Conservation (phyloP, 208 protist genomes). For the Crithidia expoeki region DNA sequence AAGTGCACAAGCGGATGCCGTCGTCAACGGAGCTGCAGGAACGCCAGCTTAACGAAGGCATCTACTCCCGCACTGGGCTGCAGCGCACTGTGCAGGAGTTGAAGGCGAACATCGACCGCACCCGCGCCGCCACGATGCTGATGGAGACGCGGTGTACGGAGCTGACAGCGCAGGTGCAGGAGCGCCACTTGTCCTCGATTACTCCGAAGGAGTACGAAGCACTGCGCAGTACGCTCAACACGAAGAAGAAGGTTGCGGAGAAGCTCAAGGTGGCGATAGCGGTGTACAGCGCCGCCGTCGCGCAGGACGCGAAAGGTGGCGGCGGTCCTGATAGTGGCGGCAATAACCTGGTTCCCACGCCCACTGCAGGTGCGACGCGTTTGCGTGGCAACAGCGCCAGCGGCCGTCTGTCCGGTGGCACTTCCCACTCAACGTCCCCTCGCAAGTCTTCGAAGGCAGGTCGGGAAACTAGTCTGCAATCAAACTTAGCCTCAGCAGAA, state of each 20-base stretch:
- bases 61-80: slow-evolving; percentile 62
- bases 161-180: slow-evolving; percentile 46
- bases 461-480: neutral
- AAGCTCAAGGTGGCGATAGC: slow-evolving; percentile 40
- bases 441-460: neutral
- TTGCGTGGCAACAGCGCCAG: neutral
- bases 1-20: slow-evolving; percentile 47
- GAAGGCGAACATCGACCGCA: slow-evolving; percentile 36
- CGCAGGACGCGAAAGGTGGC: slow-evolving; percentile 2
- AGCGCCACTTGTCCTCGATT: slow-evolving; percentile 34
- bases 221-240: slow-evolving; percentile 35
- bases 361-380: neutral
- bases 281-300: slow-evolving; percentile 52
- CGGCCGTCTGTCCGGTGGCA: neutral
- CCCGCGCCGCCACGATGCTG: slow-evolving; percentile 24
- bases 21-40: slow-evolving; percentile 40
- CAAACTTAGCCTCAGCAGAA: neutral
- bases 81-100: slow-evolving; percentile 50
- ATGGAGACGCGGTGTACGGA: slow-evolving; percentile 46
- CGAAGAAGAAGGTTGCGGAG: slow-evolving; percentile 36
- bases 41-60: slow-evolving; percentile 68
- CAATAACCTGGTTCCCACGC: neutral
- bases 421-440: slow-evolving; percentile 19
- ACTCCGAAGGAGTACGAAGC: slow-evolving; percentile 59
- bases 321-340: too few species aligned